Evolutionary conservation across 2,329 filamentous ascomycete genomes (phyloP), one percentile per base, ranked within the genome.

Genomic region (Pseudocercospora fuligena): DNA sequence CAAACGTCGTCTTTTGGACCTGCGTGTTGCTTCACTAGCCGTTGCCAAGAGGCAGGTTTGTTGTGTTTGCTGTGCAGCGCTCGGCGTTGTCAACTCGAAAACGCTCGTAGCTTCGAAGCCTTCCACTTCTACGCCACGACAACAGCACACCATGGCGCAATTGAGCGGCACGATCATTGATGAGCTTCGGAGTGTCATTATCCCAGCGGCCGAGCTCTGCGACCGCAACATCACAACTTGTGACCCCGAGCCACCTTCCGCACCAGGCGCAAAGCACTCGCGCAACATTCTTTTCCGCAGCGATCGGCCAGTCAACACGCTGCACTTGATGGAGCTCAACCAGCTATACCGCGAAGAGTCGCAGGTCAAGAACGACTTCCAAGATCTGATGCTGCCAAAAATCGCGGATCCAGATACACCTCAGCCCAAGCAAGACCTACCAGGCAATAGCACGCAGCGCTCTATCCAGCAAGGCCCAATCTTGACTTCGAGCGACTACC

Each of bases 301-400:
- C 19, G 33, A 63, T 56, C 51, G 21, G 51, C 61, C 19, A 2
- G 33, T 56, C 21, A 27, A 54, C 21, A 63, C 36, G 6, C 9
- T 33, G 23, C 36, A 36, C 21, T 23, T 61, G 36, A 61, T 61
- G 59, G 59, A 49, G 25, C 36, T 61, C 25, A 40, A 61, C 8
- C 21, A 49, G 8, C 36, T 61, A 16, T 61, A 49, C 59, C 63
- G 63, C 33, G 36, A 61, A 25, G 63, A 65, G 23, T 47, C 27
- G 2, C 16, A 65, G 33, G 29, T 53, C 58, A 57, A 60, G 58
- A 61, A 65, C 11, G 36, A 61, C 58, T 21, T 65, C 43, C 63
- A 65, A 36, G 49, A 57, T 23, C 47, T 33, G 21, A 56, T 53
- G 53, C 47, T 65, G 11, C 9, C 49, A 6, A 36, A 25, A 7